Conservation (phyloP, 164 flowering plant species). For the Kingdonia uniflora region DNA sequence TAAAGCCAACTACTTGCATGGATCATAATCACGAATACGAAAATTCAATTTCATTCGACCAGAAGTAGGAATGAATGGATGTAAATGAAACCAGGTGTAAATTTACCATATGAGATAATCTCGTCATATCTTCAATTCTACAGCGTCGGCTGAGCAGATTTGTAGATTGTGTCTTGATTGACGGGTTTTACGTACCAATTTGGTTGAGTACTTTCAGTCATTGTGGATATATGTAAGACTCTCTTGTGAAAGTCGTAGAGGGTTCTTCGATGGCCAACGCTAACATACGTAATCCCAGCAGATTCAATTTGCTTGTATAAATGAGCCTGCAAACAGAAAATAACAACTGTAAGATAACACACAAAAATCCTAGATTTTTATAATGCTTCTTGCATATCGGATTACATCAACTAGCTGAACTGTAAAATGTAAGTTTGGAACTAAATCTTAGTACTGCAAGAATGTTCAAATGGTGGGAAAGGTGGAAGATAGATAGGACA, state of each 20-base stretch:
- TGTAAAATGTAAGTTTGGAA: no score
- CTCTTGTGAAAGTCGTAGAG: slow-evolving; percentile 48
- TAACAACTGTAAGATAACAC: neutral
- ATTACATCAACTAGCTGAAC: no score
- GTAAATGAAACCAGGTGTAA: no score
- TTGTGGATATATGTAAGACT: slow-evolving; percentile 42
- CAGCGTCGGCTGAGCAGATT: slow-evolving; percentile 5
- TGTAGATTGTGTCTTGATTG: slow-evolving; percentile 15
- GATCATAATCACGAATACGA: neutral
- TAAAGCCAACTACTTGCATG: neutral
- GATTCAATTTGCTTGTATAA: slow-evolving; percentile 57
- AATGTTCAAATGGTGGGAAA: no score
- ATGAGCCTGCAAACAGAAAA: slow-evolving; percentile 42
- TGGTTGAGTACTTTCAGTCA: slow-evolving; percentile 18
- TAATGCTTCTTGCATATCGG: no score
- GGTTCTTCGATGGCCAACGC: slow-evolving; percentile 77
- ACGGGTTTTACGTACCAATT: slow-evolving; percentile 58
- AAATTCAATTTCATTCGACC: neutral
- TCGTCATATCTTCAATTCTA: neutral
- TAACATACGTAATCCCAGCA: slow-evolving; percentile 75
- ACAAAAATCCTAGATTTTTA: no score
- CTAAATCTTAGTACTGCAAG: no score
- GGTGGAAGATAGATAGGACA: no score
- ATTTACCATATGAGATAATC: no score
- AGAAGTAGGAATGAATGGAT: neutral